A percentile compares a stretch with the other conserved stretches of the same genome.
Conservation (phyloP, 2,329 filamentous ascomycete species). For the Zarea fungicola region DNA sequence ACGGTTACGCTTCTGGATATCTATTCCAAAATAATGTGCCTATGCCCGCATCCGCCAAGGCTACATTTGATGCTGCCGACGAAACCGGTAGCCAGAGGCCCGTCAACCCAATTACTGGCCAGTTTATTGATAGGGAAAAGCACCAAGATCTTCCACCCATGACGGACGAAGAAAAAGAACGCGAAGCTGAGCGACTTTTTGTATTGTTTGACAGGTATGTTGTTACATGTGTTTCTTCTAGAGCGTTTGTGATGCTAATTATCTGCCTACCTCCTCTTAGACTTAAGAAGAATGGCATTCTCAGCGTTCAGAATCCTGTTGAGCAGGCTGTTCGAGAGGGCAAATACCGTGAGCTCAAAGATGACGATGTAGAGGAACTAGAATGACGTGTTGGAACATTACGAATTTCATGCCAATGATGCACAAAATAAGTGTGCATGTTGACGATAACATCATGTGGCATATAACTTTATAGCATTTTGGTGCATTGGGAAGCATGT, state of each 20-base stretch:
- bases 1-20: slow-evolving; percentile 89
- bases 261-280: slow-evolving; percentile 26
- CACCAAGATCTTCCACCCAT: slow-evolving; percentile 61
- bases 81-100: slow-evolving; percentile 30
- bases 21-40: slow-evolving; percentile 78
- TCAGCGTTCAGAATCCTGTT: slow-evolving; percentile 76
- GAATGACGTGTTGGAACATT: slow-evolving; percentile 21
- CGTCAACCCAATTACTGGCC: slow-evolving; percentile 83
- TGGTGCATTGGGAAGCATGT: background rate
- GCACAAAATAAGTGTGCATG: too few relatives aligned
- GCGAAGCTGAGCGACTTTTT: slow-evolving; percentile 84
- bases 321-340: slow-evolving; percentile 64
- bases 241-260: background rate
- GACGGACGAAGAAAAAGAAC: slow-evolving; percentile 86
- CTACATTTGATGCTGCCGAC: slow-evolving; percentile 32
- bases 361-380: slow-evolving; percentile 44
- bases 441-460: background rate
- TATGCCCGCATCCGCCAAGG: slow-evolving; percentile 61
- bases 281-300: slow-evolving; percentile 67
- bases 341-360: slow-evolving; percentile 61
- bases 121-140: slow-evolving; percentile 66
- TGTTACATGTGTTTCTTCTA: too few relatives aligned
- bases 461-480: background rate
- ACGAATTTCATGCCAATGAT: background rate
- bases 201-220: slow-evolving; percentile 79